phyloP scores from a whole-genome alignment of 2,329 filamentous ascomycete genomes.

The Trichocomaceae sp. region DNA sequence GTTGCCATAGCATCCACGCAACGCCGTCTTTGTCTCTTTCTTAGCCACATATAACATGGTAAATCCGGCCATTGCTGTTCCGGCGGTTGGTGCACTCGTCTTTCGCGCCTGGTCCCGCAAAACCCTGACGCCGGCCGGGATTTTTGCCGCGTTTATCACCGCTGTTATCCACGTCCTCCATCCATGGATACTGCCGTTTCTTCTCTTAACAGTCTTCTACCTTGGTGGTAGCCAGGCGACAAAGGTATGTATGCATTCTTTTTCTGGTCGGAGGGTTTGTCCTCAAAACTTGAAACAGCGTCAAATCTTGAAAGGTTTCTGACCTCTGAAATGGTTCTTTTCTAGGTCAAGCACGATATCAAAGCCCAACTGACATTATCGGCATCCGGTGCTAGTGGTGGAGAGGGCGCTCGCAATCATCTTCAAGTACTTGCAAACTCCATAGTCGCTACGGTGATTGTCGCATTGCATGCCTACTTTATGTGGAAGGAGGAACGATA shows the following conservation, averaged over 20 bases:
- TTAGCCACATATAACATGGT: constrained; percentile 21
- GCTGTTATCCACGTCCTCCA: constrained; percentile 80
- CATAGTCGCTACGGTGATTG: constrained; percentile 62
- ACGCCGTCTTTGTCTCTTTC: background rate
- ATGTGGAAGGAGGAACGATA: constrained; percentile 22
- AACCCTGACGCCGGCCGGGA: constrained; percentile 70
- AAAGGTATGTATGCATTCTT: constrained; percentile 50
- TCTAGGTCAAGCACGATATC: constrained; percentile 73
- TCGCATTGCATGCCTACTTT: constrained; percentile 46
- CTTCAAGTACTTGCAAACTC: constrained; percentile 91
- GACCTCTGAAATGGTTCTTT: background rate
- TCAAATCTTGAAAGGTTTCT: background rate
- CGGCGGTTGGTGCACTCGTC: constrained; percentile 52
- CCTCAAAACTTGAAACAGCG: background rate
- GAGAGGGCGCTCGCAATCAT: constrained; percentile 76
- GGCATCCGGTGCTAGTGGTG: constrained; percentile 62
- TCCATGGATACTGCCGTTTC: constrained; percentile 89
- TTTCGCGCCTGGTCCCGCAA: constrained; percentile 64
- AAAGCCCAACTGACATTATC: constrained; percentile 77
- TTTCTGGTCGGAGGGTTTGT: background rate
- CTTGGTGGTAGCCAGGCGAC: constrained; percentile 76
- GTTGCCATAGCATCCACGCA: background rate
- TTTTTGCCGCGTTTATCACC: constrained; percentile 65
- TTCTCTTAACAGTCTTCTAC: constrained; percentile 77
- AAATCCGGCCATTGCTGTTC: constrained; percentile 39